A percentile compares a stretch with the other conserved stretches of the same genome.
Conservation (phyloP, 805 yeast genomes). For the Zygosaccharomyces rouxii region DNA sequence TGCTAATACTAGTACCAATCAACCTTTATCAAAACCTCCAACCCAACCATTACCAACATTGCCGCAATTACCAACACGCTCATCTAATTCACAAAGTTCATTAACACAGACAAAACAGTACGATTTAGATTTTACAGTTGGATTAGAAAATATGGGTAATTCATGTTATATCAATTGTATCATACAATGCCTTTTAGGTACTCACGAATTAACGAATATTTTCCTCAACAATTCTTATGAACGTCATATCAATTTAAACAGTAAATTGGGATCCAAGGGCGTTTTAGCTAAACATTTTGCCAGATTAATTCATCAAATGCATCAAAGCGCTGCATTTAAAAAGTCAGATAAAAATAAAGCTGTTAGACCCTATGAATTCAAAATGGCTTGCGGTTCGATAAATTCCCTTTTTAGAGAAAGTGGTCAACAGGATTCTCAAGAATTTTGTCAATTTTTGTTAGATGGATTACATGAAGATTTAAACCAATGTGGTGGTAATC, state of each 20-base stretch:
- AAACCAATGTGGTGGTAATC: conserved; percentile 56
- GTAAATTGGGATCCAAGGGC: conserved; percentile 76
- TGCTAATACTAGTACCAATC: background rate
- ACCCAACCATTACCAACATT: conserved; percentile 19
- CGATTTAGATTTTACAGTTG: conserved; percentile 50
- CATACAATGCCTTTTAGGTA: conserved; percentile 78
- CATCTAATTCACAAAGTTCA: conserved; percentile 2
- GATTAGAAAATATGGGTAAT: conserved; percentile 78
- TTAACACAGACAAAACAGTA: conserved; percentile 5
- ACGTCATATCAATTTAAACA: conserved; percentile 63
- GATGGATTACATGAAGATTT: conserved; percentile 92
- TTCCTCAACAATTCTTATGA: conserved; percentile 59
- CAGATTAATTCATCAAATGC: conserved; percentile 51
- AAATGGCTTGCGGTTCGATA: conserved; percentile 60
- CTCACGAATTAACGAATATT: conserved; percentile 57
- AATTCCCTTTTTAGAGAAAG: conserved; percentile 75
- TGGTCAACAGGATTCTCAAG: conserved; percentile 92
- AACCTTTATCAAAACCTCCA: conserved; percentile 11
- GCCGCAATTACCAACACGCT: conserved; percentile 20
- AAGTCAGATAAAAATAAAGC: conserved; percentile 34
- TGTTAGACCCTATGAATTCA: conserved; percentile 61
- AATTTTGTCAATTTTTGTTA: conserved; percentile 77
- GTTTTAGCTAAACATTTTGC: conserved; percentile 67
- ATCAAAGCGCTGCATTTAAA: conserved; percentile 33
- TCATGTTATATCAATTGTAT: conserved; percentile 91